Evolutionary conservation across 2,329 filamentous ascomycete species (phyloP).

Genomic region (Cryphonectria radicalis): DNA sequence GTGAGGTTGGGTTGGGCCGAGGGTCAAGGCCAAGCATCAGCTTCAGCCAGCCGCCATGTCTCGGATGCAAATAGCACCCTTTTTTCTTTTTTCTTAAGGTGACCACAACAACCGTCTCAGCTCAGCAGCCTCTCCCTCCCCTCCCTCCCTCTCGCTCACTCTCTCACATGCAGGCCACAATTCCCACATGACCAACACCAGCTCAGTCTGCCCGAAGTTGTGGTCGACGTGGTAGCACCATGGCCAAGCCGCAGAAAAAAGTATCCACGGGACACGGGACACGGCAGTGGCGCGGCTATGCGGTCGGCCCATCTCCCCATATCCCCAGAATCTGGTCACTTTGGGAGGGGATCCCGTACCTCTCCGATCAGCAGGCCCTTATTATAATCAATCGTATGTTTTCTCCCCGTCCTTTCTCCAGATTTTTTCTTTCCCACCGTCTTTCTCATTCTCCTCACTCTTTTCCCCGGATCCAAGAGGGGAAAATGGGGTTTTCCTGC

Average conservation of each 20-base stretch:
- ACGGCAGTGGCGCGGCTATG: slow-evolving; percentile 10
- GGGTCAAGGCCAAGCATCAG: background rate
- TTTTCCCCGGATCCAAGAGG: slow-evolving; percentile 20
- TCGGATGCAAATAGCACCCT: slow-evolving; percentile 11
- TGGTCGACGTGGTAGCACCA: background rate
- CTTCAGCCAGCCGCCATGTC: slow-evolving; percentile 11
- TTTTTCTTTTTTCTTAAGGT: background rate
- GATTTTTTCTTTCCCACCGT: slow-evolving; percentile 20
- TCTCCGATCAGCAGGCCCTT: slow-evolving; percentile 27
- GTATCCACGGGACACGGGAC: background rate
- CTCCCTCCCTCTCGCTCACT: background rate
- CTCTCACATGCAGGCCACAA: background rate
- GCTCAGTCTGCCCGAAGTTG: background rate
- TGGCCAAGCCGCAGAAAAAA: background rate
- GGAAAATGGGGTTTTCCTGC: slow-evolving; percentile 8
- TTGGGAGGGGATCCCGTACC: slow-evolving; percentile 18
- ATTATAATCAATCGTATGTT: slow-evolving; percentile 32
- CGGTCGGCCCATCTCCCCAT: slow-evolving; percentile 20
- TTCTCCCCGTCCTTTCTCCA: slow-evolving; percentile 24
- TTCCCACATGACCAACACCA: background rate
- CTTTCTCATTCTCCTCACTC: background rate
- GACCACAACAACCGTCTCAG: slow-evolving; percentile 11
- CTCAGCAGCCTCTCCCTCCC: background rate
- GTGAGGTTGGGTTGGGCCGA: background rate
- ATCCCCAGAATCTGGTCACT: slow-evolving; percentile 17